Evolutionary conservation across 2,329 filamentous ascomycete species (phyloP).

Genomic region (Aphanoascus verrucosus): DNA sequence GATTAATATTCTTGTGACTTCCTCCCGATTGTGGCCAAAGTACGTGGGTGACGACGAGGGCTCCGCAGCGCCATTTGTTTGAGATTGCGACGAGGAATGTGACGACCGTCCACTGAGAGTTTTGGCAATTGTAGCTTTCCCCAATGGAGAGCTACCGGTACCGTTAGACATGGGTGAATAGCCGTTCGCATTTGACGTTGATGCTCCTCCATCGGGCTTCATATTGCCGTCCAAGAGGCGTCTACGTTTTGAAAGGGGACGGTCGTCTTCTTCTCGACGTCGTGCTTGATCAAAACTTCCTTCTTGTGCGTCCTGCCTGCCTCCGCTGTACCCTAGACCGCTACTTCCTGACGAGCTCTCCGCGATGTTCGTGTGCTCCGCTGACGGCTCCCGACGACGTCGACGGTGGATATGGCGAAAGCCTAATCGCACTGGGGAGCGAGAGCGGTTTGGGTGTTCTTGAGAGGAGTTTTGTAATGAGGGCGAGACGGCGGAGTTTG

Average conservation of each 20-base stretch:
- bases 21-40: slow-evolving; percentile 79
- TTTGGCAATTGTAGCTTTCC: slow-evolving; percentile 39
- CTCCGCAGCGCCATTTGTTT: slow-evolving; percentile 31
- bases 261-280: slow-evolving; percentile 22
- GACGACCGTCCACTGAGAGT: slow-evolving; percentile 47
- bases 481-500: slow-evolving; percentile 1
- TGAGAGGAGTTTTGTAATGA: slow-evolving; percentile 8
- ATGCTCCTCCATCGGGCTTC: slow-evolving; percentile 46
- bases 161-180: slow-evolving; percentile 49
- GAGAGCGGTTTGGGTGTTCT: slow-evolving; percentile 5
- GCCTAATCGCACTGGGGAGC: not conserved
- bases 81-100: slow-evolving; percentile 27
- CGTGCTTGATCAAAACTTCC: slow-evolving; percentile 19
- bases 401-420: slow-evolving; percentile 20
- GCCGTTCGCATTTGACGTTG: slow-evolving; percentile 45
- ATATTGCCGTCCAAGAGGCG: slow-evolving; percentile 47
- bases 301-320: slow-evolving; percentile 20
- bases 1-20: slow-evolving; percentile 84
- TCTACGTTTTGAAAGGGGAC: slow-evolving; percentile 47
- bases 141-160: slow-evolving; percentile 35
- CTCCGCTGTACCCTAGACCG: slow-evolving; percentile 21
- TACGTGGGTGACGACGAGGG: slow-evolving; percentile 43
- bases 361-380: slow-evolving; percentile 20
- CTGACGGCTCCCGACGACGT: slow-evolving; percentile 24
- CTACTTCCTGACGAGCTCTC: slow-evolving; percentile 19